Evolutionary conservation across 2,329 filamentous ascomycete genomes (phyloP).

Genomic region (Plectosphaerella plurivora): DNA sequence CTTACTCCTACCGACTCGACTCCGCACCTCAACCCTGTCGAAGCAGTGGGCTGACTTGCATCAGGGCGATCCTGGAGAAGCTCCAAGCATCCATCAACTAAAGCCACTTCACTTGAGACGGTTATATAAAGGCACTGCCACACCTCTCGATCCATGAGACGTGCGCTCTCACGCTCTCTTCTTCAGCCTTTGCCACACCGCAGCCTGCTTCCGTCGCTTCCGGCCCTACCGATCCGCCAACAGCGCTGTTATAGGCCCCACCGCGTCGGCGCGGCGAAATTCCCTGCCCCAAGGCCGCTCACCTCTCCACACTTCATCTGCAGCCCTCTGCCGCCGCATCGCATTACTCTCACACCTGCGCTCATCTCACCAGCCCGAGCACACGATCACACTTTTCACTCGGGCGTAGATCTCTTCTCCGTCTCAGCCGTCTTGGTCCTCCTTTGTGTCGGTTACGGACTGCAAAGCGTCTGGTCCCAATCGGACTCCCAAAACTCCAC

Average conservation of each 20-base stretch:
- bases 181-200: not conserved
- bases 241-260: not conserved
- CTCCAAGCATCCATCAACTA: not conserved
- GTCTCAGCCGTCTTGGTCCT: constrained; percentile 7
- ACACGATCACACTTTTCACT: constrained; percentile 4
- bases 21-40: not conserved
- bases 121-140: not conserved
- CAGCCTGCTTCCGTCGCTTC: not conserved
- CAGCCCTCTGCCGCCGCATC: not conserved
- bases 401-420: constrained; percentile 7
- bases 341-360: too few relatives aligned
- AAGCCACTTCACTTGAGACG: not conserved
- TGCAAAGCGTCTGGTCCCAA: constrained; percentile 4
- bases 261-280: not conserved
- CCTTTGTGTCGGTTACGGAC: constrained; percentile 7
- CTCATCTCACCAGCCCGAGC: too few relatives aligned
- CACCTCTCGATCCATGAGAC: not conserved
- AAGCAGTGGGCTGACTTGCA: not conserved
- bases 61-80: not conserved
- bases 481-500: not conserved
- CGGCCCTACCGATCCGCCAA: not conserved
- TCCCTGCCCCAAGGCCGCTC: not conserved
- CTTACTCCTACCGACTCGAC: too few relatives aligned
- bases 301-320: not conserved
- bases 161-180: not conserved